Base-by-base conservation (phyloP, 805 yeast species). In the Sugiyamaella americana region DNA sequence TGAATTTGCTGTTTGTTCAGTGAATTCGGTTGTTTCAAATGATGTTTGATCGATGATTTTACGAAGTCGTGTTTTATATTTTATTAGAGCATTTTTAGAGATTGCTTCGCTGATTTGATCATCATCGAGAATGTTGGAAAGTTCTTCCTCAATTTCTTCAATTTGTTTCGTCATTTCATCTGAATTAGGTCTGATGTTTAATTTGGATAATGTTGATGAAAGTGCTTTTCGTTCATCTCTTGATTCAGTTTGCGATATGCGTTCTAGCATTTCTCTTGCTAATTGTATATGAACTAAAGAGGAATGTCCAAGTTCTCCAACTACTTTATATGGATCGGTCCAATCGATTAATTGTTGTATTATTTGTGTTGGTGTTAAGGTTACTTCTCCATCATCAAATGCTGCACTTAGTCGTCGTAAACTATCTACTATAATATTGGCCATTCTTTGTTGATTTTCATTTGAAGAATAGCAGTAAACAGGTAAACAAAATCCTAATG, bases 401-500 rank as follows among this genome's bases (percentile, higher is more conserved):
- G 58, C 53, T 35, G 63, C 68, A 53, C 78, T 76, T 50, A 84
- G 62, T 55, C 93, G 69, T 46, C 70, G 42, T 35, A 55, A 20
- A 20, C 51, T 50, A 39, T 58, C 51, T 43, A 61, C 48, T 22
- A 60, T 53, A 39, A 53, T 73, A 26, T 76, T 65, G 4, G 80
- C 73, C 58, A 88, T 65, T 50, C 80, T 71, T 41, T 72, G 74
- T 61, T 87, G 96, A 60, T 88, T 95, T 16, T 67, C 67, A 0
- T 71, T 68, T 56, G 82, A 88, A 29, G 95, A 84, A 58, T 79
- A 84, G 34, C 93, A 80, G 61, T 85, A 87, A 0, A 85, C 95
- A 0, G 97, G 96, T 16, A 89, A 71, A 61, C 95, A 88, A 58
- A 86, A 89, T 6, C 93, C 78, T 49, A 89, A 74, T 0, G 85